Conservation (phyloP, 2,329 filamentous ascomycete species). For the Cladosporium colombiae region DNA sequence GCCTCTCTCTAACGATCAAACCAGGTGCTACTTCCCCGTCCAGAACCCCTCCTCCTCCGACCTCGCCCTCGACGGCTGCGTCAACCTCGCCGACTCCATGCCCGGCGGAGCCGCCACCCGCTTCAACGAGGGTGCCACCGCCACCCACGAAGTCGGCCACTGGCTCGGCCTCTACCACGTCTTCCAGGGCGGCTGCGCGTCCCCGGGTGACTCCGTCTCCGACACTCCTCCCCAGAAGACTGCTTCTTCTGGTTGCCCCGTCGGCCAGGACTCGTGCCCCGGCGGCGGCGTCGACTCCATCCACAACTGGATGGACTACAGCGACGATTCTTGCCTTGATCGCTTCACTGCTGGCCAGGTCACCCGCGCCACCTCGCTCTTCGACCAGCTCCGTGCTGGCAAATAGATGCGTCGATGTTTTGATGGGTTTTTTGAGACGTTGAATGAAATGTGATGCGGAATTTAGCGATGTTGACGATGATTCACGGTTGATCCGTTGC, state of each 20-base stretch:
- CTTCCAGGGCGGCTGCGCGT: constrained; percentile 47
- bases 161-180: constrained; percentile 48
- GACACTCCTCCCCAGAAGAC: constrained; percentile 44
- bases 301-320: constrained; percentile 56
- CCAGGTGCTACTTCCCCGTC: constrained; percentile 33
- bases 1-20: background rate
- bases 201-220: constrained; percentile 45
- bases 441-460: background rate
- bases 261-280: constrained; percentile 50
- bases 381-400: constrained; percentile 21
- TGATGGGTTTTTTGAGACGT: background rate
- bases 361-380: constrained; percentile 22
- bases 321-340: constrained; percentile 28
- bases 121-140: constrained; percentile 48
- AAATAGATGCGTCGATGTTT: background rate
- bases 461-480: background rate
- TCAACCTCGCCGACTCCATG: constrained; percentile 45
- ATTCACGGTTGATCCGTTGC: background rate
- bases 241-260: constrained; percentile 52
- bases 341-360: constrained; percentile 27
- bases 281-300: constrained; percentile 50
- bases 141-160: constrained; percentile 48
- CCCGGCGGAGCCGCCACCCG: constrained; percentile 49
- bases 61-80: constrained; percentile 54
- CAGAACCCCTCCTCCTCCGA: constrained; percentile 42